These are phyloP conservation scores for Cutaneotrichosporon sp. DNA, from an alignment of 1,284 basidiomycete genomes.

Conservation along the genomic window DNA sequence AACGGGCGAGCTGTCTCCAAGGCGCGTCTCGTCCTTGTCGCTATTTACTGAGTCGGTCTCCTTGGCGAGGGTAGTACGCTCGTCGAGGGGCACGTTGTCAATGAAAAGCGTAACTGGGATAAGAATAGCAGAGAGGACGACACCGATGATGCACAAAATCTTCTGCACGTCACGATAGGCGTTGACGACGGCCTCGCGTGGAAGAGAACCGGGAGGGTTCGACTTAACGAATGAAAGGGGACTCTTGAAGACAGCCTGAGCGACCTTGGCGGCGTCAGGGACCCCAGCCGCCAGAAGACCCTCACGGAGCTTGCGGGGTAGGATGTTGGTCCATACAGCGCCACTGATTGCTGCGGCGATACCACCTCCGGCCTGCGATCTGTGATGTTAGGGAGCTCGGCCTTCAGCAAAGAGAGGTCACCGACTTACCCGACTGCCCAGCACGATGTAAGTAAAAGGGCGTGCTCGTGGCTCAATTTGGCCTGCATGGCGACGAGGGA, in stretches of 20 bases:
- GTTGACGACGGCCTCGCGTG: constrained; percentile 35
- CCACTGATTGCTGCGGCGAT: constrained; percentile 46
- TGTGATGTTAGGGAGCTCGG: too few species aligned
- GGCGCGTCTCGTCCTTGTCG: background rate
- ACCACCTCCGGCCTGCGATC: constrained; percentile 25
- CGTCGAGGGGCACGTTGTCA: constrained; percentile 33
- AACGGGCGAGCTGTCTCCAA: too few species aligned
- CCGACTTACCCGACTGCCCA: constrained; percentile 9
- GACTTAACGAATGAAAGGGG: constrained; percentile 37
- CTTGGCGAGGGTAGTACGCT: constrained; percentile 9
- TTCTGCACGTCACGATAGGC: constrained; percentile 42
- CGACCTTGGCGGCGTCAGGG: constrained; percentile 19
- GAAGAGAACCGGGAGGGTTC: constrained; percentile 41
- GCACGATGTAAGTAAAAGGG: constrained; percentile 16
- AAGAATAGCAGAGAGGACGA: constrained; percentile 30
- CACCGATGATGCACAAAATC: constrained; percentile 38
- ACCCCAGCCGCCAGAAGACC: constrained; percentile 13
- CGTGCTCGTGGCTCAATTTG: constrained; percentile 19
- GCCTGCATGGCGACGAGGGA: constrained; percentile 17
- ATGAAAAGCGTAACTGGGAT: constrained; percentile 28
- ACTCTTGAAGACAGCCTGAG: constrained; percentile 33
- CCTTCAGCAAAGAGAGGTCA: too few species aligned
- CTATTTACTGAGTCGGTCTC: background rate
- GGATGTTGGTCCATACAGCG: constrained; percentile 40
- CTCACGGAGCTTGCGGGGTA: constrained; percentile 22